Conservation (phyloP, 495 filamentous ascomycete genomes). For the Cercophora scortea region DNA sequence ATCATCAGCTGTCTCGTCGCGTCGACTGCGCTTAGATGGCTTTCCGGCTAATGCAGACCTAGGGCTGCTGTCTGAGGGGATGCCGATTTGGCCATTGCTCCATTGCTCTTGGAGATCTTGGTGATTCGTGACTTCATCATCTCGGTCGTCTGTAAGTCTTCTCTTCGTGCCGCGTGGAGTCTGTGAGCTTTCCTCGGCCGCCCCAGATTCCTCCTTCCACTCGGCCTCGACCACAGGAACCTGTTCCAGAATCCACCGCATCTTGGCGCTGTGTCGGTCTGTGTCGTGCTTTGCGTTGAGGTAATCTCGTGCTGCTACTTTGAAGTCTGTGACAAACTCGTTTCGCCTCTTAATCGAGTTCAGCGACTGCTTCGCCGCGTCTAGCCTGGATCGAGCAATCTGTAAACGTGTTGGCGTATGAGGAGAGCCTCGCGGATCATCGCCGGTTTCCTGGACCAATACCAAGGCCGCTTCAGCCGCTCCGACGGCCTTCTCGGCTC, state of each 20-base stretch:
- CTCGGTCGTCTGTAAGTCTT: not conserved
- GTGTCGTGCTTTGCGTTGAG: conserved; percentile 35
- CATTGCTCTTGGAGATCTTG: not conserved
- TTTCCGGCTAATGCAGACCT: not conserved
- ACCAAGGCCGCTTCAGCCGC: conserved; percentile 14
- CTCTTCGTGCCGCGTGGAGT: not conserved
- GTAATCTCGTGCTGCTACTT: not conserved
- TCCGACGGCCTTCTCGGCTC: not conserved
- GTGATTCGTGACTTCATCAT: not conserved
- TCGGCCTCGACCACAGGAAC: not conserved
- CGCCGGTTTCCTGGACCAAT: not conserved
- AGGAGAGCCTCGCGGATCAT: not conserved
- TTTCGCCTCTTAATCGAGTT: not conserved
- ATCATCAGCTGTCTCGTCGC: not conserved
- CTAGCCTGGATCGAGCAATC: not conserved
- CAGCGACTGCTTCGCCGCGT: not conserved
- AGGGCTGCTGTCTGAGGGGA: not conserved
- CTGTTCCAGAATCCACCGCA: not conserved
- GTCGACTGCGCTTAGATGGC: not conserved
- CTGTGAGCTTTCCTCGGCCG: not conserved
- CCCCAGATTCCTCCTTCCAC: not conserved
- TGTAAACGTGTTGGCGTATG: not conserved
- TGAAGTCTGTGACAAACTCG: not conserved
- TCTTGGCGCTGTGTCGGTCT: not conserved
- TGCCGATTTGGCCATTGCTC: not conserved